Evolutionary conservation across 2,329 filamentous ascomycete genomes (phyloP).

Genomic region (Endocalyx cinctus): DNA sequence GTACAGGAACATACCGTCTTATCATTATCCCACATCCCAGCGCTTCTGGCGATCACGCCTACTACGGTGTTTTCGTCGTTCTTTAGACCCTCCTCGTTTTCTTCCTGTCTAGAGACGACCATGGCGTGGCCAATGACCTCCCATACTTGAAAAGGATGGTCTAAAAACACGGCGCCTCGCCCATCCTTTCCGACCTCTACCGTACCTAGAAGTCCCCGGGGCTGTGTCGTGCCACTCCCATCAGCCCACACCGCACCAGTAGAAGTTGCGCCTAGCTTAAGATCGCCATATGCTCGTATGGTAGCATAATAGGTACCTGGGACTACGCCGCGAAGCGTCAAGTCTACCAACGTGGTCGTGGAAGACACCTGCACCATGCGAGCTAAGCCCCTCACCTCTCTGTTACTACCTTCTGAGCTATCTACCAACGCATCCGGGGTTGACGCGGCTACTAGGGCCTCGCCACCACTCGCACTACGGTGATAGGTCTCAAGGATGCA

Average conservation of each 20-base stretch:
- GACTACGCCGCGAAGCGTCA: slow-evolving; percentile 77
- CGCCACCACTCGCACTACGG: slow-evolving; percentile 51
- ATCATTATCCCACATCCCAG: slow-evolving; percentile 98
- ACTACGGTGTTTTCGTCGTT: slow-evolving; percentile 85
- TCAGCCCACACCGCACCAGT: slow-evolving; percentile 77
- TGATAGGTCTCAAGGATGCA: slow-evolving; percentile 86
- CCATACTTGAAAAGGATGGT: slow-evolving; percentile 83
- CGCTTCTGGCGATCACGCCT: slow-evolving; percentile 90
- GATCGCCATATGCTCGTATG: slow-evolving; percentile 80
- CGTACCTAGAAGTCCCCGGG: slow-evolving; percentile 60
- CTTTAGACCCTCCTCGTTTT: slow-evolving; percentile 54
- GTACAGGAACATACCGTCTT: slow-evolving; percentile 98
- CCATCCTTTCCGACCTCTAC: slow-evolving; percentile 73
- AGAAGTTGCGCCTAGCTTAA: slow-evolving; percentile 76
- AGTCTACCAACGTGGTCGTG: slow-evolving; percentile 75
- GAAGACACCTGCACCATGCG: slow-evolving; percentile 89
- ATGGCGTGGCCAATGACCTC: slow-evolving; percentile 93
- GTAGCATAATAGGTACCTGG: slow-evolving; percentile 80
- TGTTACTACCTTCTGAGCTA: slow-evolving; percentile 27
- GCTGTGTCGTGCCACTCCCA: slow-evolving; percentile 35
- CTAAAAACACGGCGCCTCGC: slow-evolving; percentile 73
- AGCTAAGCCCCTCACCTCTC: slow-evolving; percentile 76
- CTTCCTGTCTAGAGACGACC: slow-evolving; percentile 67
- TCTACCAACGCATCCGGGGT: slow-evolving; percentile 28
- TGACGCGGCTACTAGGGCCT: slow-evolving; percentile 28